Evolutionary conservation across 768 basidiomycete species (phyloP).

Genomic region (Paxillus rubicundulus): DNA sequence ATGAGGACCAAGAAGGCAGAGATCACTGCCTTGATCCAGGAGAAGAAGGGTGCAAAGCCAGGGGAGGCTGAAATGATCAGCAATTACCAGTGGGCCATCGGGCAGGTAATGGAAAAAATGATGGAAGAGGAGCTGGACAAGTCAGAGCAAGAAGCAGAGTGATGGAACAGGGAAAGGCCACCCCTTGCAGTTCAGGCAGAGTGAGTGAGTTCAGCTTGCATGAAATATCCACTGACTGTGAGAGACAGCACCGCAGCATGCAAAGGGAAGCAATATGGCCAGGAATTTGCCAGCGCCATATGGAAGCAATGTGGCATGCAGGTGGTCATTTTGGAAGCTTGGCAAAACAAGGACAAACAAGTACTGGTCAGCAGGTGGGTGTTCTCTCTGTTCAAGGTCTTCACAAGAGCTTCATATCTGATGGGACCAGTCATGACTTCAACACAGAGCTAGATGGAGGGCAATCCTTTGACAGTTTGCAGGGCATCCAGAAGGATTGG

Average conservation of each 20-base stretch:
- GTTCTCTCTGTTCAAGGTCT: too few species aligned
- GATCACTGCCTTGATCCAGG: neutral
- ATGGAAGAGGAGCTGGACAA: neutral
- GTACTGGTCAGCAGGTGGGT: neutral
- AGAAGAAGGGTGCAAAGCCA: neutral
- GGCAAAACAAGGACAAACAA: neutral
- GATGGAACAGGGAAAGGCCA: neutral
- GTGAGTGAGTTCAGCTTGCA: neutral
- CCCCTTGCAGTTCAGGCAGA: neutral
- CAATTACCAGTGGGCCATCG: neutral
- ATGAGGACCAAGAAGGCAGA: neutral
- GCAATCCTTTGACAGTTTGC: too few species aligned
- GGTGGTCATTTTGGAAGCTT: neutral
- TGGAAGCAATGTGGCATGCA: constrained; percentile 1
- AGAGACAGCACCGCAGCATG: neutral
- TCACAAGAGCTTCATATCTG: neutral
- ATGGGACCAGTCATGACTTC: neutral
- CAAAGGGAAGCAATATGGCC: neutral
- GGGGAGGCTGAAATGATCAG: neutral
- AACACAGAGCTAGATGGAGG: too few species aligned
- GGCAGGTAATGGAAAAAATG: neutral
- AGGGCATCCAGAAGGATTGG: too few species aligned
- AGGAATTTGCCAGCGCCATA: neutral
- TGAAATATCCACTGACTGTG: neutral
- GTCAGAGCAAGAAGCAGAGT: neutral